Conservation (phyloP, 331 rosid species). For the Acacia concinna region DNA sequence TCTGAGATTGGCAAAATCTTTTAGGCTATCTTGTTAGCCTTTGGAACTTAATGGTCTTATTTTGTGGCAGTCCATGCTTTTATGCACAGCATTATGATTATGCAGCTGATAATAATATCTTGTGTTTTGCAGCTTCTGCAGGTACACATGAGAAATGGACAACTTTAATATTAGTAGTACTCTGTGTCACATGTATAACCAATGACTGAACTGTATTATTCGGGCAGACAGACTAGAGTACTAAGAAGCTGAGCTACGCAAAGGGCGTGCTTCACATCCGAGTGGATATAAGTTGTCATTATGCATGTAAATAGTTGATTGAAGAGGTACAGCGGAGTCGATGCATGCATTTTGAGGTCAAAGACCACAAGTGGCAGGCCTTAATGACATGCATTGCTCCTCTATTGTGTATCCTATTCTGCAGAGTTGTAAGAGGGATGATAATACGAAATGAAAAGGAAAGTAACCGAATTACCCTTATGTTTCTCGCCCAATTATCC, state of each 20-base stretch:
- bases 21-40: conserved; percentile 3
- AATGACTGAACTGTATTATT: conserved; percentile 34
- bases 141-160: conserved; percentile 41
- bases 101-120: conserved; percentile 9
- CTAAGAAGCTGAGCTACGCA: conserved; percentile 41
- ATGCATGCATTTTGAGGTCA: conserved; percentile 64
- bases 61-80: background rate
- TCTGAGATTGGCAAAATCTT: background rate
- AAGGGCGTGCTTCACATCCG: conserved; percentile 48
- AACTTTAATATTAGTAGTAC: conserved; percentile 40
- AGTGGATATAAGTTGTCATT: conserved; percentile 43
- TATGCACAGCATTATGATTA: conserved; percentile 1
- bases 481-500: conserved; percentile 2
- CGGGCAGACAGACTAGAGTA: conserved; percentile 29
- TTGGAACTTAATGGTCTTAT: background rate
- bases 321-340: conserved; percentile 33
- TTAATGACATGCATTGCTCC: conserved; percentile 48
- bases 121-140: conserved; percentile 55
- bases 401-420: conserved; percentile 39
- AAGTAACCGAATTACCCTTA: conserved; percentile 25
- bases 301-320: conserved; percentile 58
- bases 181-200: conserved; percentile 43
- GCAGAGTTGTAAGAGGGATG: conserved; percentile 35
- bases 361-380: conserved; percentile 86
- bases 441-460: conserved; percentile 21